phyloP scores from a whole-genome alignment of 768 basidiomycete genomes.

The Aureoboletus auriporus region DNA sequence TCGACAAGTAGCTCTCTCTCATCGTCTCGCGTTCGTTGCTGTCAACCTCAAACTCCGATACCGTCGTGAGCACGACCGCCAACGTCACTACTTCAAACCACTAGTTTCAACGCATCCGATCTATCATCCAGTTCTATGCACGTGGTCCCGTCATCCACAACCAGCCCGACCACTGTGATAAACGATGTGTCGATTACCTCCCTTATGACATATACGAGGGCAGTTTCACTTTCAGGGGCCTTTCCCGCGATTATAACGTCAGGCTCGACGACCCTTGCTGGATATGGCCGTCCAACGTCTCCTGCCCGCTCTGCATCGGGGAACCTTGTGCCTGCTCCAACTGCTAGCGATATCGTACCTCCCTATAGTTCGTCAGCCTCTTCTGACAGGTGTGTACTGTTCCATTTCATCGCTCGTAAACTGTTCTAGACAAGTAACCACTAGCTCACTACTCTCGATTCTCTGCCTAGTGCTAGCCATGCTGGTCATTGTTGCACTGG shows the following conservation, averaged over 20 bases:
- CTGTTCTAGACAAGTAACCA: neutral
- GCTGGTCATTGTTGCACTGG: slow-evolving; percentile 5
- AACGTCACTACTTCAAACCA: neutral
- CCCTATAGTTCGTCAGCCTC: neutral
- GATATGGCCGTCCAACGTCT: neutral
- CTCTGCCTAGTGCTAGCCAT: slow-evolving; percentile 7
- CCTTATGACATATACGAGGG: neutral
- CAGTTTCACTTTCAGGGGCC: neutral
- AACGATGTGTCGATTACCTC: neutral
- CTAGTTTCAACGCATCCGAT: neutral
- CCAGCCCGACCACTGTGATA: neutral
- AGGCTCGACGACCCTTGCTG: neutral
- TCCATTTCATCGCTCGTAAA: neutral
- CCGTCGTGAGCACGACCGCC: neutral
- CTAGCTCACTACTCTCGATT: slow-evolving; percentile 12
- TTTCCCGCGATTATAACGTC: neutral
- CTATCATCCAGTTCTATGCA: neutral
- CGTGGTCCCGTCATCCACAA: neutral
- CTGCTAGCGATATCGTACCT: neutral
- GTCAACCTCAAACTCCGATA: neutral
- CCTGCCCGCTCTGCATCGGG: neutral
- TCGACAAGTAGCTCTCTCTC: neutral
- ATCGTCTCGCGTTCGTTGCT: neutral
- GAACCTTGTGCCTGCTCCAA: neutral
- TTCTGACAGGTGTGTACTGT: slow-evolving; percentile 7